Evolutionary conservation across 352 stramenopile genomes (phyloP), one percentile per base, ranked within the genome.

Genomic region (Pythium phragmiticola): DNA sequence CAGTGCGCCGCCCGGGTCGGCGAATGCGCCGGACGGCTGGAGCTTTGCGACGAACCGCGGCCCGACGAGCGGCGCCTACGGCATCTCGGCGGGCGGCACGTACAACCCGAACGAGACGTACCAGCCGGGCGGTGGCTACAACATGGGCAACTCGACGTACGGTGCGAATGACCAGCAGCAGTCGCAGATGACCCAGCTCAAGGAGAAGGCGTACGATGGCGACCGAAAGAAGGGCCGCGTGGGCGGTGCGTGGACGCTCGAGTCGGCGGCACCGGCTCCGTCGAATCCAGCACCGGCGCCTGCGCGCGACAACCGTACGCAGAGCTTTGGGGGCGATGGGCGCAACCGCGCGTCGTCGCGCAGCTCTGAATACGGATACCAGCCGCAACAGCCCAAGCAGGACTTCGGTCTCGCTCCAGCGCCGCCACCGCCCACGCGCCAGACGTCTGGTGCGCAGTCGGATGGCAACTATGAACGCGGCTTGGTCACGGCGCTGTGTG

Each of bases 391-490:
- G 55, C 48, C 65, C n/a, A 53, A 69, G 53, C 50, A 21, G 11
- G 52, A 62, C 19, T 59, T 60, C 36, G 19, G 43, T 14, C 53
- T 58, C 8, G 12, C 57, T 3, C 62, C 67, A 30, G 51, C 19
- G 11, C 55, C 52, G n/a, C 17, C 59, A 13, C 37, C 42, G 0
- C 57, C 56, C 8, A 19, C 28, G 16, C 76, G 85, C 14, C 83
- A 91, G 58, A 93, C 86, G 0, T 78, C 82, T 16, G 86, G 86
- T 23, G 86, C 86, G 4, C 77, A 90, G 57, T 92, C 84, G 28
- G 86, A 95, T 72, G 92, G 94, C 17, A 85, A 81, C 17, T 98
- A 98, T 66, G 95, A 98, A 73, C 90, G 90, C 42, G 96, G 97
- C 64, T 75, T 98, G 30, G 90, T 98, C 54, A 80, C 82, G 6